phyloP scores from a whole-genome alignment of 257 asterid species.

The Ophiorrhiza pumila region DNA sequence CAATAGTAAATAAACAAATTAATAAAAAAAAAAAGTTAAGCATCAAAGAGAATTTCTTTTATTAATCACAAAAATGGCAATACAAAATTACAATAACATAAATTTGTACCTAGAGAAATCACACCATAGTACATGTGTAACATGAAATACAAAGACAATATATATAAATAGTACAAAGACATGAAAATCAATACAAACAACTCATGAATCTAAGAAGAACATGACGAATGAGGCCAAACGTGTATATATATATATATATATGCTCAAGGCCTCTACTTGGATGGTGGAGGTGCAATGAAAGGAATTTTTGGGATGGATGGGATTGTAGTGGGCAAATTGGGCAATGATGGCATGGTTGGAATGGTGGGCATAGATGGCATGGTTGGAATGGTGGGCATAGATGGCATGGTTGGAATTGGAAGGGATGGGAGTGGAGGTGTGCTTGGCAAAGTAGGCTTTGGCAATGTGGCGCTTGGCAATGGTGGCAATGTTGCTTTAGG shows the following conservation, averaged over 20 bases:
- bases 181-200: neutral
- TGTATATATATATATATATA: no score
- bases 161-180: neutral
- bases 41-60: no score
- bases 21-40: no score
- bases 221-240: neutral
- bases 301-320: slow-evolving; percentile 9
- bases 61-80: no score
- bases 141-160: slow-evolving; percentile 2
- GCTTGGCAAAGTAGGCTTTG: neutral
- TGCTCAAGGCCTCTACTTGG: slow-evolving; percentile 4
- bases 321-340: neutral
- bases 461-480: neutral
- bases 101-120: no score
- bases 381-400: neutral
- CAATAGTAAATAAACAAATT: no score
- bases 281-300: slow-evolving; percentile 12
- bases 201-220: neutral
- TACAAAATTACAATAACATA: no score
- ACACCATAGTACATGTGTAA: no score
- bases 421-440: neutral
- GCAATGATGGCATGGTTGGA: neutral
- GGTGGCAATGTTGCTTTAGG: slow-evolving; percentile 5
- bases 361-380: neutral
- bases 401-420: slow-evolving; percentile 10